Evolutionary conservation across 495 filamentous ascomycete species (phyloP), one percentile per base, ranked within the genome.

Genomic region (Podospora comata): DNA sequence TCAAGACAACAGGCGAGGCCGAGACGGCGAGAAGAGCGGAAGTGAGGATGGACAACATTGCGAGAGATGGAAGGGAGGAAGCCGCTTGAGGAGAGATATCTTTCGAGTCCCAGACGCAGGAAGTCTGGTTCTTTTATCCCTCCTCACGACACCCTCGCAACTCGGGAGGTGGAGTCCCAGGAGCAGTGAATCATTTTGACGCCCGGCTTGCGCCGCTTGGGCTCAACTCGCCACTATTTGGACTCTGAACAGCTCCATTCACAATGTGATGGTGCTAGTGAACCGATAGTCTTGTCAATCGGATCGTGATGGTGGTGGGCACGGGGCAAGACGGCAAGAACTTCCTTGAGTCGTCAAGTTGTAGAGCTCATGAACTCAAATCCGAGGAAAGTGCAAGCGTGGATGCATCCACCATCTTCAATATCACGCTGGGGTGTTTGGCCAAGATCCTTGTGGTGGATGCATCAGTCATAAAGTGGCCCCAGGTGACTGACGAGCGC

Each of bases 1-100:
- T 34, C 15, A 28, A n/a, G 11, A 63, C 27, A 15, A 32, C 28
- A 13, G 61, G 27, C n/a, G 61, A 19, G n/a, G 61, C 61, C 11
- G 32, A 28, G 7, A 44, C 61, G n/a, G 32, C 61, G 18, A 63
- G 61, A 60, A 27, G 5, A 15, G 30, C 16, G 11, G 30, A 44
- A 18, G 11, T 39, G n/a, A 63, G 32, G 2, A 19, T 13, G 18
- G 61, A 63, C 61, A 63, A 13, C 61, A 63, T 63, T 13, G 32
- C 34, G 61, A 30, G 18, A 2, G 60, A 27, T 26, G 55, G 23
- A 26, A 26, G 55, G 18, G 23, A 20, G 55, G 7, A 58, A 26
- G 55, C 55, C n/a, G 9, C 7, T 48, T 48, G 39, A 13, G 15
- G 39, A 48, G 15, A 48, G 39, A 48, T 6, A 0, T 48, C 15